These are phyloP conservation scores for Phialophora verrucosa DNA, from an alignment of 2,329 filamentous ascomycete genomes.

Conservation along the genomic window DNA sequence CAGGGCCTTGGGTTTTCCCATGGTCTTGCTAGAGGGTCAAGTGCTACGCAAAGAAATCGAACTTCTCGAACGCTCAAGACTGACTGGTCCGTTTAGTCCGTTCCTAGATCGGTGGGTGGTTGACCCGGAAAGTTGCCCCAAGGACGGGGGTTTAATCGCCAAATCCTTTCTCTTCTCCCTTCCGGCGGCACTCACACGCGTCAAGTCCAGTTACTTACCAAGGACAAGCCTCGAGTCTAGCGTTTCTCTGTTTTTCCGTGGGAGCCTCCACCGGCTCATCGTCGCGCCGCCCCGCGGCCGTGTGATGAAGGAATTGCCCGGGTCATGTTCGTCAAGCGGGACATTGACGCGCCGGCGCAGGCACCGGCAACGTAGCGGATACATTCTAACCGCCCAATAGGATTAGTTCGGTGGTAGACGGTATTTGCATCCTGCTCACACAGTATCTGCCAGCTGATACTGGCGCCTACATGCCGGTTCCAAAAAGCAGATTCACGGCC, in stretches of 20 bases:
- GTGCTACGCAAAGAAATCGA: background rate
- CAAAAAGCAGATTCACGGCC: too few relatives aligned
- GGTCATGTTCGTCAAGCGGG: background rate
- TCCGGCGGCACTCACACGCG: background rate
- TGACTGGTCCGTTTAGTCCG: background rate
- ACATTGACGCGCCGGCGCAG: background rate
- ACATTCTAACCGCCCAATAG: too few relatives aligned
- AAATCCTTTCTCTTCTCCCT: background rate
- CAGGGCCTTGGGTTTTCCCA: slow-evolving; percentile 62
- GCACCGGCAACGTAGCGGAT: background rate
- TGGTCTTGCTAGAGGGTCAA: background rate
- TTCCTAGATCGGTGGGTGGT: background rate
- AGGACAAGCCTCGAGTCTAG: too few relatives aligned
- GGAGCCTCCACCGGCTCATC: background rate
- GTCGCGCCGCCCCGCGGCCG: background rate
- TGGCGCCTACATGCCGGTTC: too few relatives aligned
- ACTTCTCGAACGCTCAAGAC: background rate
- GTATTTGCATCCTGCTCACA: too few relatives aligned
- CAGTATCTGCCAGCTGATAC: too few relatives aligned
- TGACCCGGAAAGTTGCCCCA: background rate
- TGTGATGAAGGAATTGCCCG: background rate
- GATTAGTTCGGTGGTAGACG: too few relatives aligned
- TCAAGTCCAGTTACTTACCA: too few relatives aligned
- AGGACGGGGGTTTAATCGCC: background rate
- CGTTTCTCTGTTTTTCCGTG: background rate